Percentiles rank a stretch among this genome's conserved stretches.
Conservation (phyloP, 2,329 filamentous ascomycete genomes). For the Tricladium varicosporioides region DNA sequence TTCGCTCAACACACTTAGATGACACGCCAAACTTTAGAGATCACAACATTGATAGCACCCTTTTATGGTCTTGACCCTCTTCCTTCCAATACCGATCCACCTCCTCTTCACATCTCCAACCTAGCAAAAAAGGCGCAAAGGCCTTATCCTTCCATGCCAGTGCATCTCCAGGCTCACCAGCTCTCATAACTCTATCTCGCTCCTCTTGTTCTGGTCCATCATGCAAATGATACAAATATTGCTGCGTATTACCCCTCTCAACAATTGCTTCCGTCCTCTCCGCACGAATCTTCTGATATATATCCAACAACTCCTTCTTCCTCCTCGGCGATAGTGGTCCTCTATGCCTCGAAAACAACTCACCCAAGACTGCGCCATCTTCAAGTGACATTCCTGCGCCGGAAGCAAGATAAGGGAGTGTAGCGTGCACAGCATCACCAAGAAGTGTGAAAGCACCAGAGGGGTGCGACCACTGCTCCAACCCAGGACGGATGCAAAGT, state of each 20-base stretch:
- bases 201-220: conserved; percentile 56
- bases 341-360: conserved; percentile 45
- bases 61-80: too few species aligned
- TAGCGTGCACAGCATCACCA: conserved; percentile 64
- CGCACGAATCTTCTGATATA: conserved; percentile 58
- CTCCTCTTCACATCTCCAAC: conserved; percentile 35
- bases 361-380: conserved; percentile 55
- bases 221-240: conserved; percentile 55
- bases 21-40: too few species aligned
- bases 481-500: conserved; percentile 52
- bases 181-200: conserved; percentile 47
- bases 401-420: conserved; percentile 58
- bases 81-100: conserved; percentile 23
- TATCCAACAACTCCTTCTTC: conserved; percentile 36
- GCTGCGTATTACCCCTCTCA: conserved; percentile 56
- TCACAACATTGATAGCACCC: too few species aligned
- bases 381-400: conserved; percentile 60
- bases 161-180: conserved; percentile 39
- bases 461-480: conserved; percentile 56
- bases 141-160: conserved; percentile 40
- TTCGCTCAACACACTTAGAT: too few species aligned
- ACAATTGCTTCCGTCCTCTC: conserved; percentile 59
- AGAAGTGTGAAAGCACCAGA: conserved; percentile 57
- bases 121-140: conserved; percentile 38
- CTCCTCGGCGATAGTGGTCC: conserved; percentile 26